A percentile compares a stretch with the other conserved stretches of the same genome.
phyloP scores from a whole-genome alignment of 1,284 basidiomycete species.

The Tetrapyrgos nigripes region DNA sequence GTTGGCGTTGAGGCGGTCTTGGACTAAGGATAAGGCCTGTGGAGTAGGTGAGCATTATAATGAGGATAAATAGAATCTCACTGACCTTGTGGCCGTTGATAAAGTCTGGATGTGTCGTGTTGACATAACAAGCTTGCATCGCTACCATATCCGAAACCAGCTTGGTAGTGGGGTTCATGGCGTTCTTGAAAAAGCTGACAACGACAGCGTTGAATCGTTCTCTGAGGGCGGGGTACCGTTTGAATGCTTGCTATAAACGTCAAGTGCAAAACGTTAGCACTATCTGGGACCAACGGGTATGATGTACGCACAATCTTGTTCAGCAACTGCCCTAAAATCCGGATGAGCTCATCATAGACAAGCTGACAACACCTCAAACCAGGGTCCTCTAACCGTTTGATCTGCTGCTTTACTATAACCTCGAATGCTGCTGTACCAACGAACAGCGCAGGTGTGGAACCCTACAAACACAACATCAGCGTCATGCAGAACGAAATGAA shows the following conservation, averaged over 20 bases:
- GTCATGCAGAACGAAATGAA: not conserved
- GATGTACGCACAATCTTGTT: slow-evolving; percentile 78
- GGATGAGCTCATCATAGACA: slow-evolving; percentile 96
- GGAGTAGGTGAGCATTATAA: slow-evolving; percentile 11
- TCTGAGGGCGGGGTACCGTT: slow-evolving; percentile 91
- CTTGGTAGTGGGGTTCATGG: slow-evolving; percentile 95
- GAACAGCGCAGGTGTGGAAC: slow-evolving; percentile 95
- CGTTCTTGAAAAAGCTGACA: slow-evolving; percentile 94
- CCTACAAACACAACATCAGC: slow-evolving; percentile 50
- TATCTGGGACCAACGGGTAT: slow-evolving; percentile 8
- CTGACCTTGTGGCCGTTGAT: slow-evolving; percentile 89
- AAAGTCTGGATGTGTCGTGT: slow-evolving; percentile 99
- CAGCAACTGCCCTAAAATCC: slow-evolving; percentile 92
- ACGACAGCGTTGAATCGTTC: slow-evolving; percentile 96
- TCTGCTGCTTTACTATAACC: slow-evolving; percentile 98
- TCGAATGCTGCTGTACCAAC: slow-evolving; percentile 97
- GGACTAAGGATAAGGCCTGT: slow-evolving; percentile 90
- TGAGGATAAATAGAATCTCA: not conserved
- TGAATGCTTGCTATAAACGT: slow-evolving; percentile 82
- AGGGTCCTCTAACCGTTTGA: slow-evolving; percentile 95
- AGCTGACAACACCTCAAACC: slow-evolving; percentile 92
- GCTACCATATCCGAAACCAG: slow-evolving; percentile 92
- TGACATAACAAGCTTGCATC: slow-evolving; percentile 98
- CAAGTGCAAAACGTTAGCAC: slow-evolving; percentile 8
- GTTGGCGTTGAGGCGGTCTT: slow-evolving; percentile 82